Evolutionary conservation across 257 asterid species (phyloP).

Genomic region (Penstemon eatonii): DNA sequence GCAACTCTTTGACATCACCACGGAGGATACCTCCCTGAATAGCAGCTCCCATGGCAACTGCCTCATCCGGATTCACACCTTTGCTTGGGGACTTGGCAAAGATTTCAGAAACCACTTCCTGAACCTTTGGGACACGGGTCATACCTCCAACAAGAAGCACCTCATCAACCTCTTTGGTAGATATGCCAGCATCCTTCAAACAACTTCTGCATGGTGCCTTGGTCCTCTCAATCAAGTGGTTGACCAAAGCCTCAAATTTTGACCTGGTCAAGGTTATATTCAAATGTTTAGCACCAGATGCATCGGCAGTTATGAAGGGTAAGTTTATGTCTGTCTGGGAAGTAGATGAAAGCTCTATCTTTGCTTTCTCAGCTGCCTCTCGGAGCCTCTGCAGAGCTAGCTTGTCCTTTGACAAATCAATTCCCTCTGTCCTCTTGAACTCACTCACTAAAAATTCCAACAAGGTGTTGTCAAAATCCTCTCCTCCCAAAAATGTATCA

Average conservation of each 20-base stretch:
- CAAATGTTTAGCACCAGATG: constrained; percentile 69
- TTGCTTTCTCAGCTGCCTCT: constrained; percentile 85
- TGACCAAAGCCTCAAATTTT: constrained; percentile 68
- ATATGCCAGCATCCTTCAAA: constrained; percentile 70
- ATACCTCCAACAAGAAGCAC: constrained; percentile 82
- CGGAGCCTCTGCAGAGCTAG: constrained; percentile 79
- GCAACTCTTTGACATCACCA: constrained; percentile 71
- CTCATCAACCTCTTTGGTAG: constrained; percentile 65
- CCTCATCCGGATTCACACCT: constrained; percentile 82
- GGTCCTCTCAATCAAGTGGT: constrained; percentile 65
- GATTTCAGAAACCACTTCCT: constrained; percentile 66
- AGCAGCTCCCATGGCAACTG: constrained; percentile 87
- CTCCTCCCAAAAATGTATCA: constrained; percentile 84
- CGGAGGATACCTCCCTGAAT: constrained; percentile 75
- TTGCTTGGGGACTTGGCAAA: constrained; percentile 77
- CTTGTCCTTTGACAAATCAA: constrained; percentile 64
- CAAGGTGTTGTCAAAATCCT: constrained; percentile 68
- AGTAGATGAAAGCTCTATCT: constrained; percentile 72
- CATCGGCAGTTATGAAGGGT: constrained; percentile 73
- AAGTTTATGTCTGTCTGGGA: constrained; percentile 70
- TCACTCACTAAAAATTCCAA: constrained; percentile 66
- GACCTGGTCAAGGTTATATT: constrained; percentile 67
- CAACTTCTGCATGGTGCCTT: constrained; percentile 70
- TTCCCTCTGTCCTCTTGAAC: constrained; percentile 57
- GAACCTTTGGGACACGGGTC: constrained; percentile 80